These are phyloP conservation scores for Boletus albobrunnescens DNA, from an alignment of 1,284 basidiomycete genomes.

Conservation along the genomic window DNA sequence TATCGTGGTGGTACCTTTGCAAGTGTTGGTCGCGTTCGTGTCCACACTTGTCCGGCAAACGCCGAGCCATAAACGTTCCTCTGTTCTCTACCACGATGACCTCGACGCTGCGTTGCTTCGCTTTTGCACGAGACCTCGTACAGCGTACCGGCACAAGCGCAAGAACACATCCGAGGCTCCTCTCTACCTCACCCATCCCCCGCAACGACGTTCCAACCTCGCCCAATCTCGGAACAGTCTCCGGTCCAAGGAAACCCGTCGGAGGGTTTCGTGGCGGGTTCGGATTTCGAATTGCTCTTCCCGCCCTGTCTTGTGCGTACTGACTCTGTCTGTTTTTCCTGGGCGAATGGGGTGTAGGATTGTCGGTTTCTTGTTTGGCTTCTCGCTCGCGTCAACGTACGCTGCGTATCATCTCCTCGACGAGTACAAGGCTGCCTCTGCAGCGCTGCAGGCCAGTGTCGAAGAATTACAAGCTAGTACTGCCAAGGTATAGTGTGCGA, in stretches of 20 bases:
- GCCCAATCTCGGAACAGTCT: constrained; percentile 53
- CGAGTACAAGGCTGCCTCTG: constrained; percentile 85
- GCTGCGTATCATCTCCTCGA: constrained; percentile 86
- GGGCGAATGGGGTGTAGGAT: constrained; percentile 49
- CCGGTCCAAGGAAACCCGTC: constrained; percentile 70
- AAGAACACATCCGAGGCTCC: constrained; percentile 26
- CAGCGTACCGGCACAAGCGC: constrained; percentile 21
- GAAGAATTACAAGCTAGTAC: constrained; percentile 84
- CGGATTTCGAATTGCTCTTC: constrained; percentile 25
- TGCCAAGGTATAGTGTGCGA: constrained; percentile 54
- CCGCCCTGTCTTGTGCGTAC: not conserved
- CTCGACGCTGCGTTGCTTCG: constrained; percentile 38
- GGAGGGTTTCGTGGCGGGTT: constrained; percentile 85
- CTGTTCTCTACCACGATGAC: constrained; percentile 32
- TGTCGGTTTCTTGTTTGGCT: constrained; percentile 85
- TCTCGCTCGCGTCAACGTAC: constrained; percentile 79
- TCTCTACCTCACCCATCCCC: constrained; percentile 41
- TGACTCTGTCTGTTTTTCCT: constrained; percentile 9
- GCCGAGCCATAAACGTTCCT: constrained; percentile 16
- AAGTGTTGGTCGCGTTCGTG: not conserved
- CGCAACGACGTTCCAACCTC: constrained; percentile 46
- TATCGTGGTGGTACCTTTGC: not conserved
- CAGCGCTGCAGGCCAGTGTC: constrained; percentile 79
- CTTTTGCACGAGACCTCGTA: constrained; percentile 23
- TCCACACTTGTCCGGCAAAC: constrained; percentile 23